Conservation (phyloP, 1,284 basidiomycete species). For the Cryptococcus maquisensis region DNA sequence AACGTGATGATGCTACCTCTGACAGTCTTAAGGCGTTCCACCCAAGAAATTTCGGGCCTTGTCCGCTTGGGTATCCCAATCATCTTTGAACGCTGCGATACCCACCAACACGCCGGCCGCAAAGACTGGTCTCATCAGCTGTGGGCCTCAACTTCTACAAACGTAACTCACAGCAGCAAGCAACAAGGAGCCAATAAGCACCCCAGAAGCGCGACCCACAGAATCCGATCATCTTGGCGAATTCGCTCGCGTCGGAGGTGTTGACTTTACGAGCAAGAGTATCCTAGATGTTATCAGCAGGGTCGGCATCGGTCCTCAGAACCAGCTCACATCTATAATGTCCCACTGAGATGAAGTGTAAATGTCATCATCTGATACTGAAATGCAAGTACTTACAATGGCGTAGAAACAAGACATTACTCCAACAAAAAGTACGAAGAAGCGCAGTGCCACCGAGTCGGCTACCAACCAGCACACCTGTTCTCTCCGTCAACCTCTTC, state of each 20-base stretch:
- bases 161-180: slow-evolving; percentile 56
- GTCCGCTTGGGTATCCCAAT: slow-evolving; percentile 33
- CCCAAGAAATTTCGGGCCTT: slow-evolving; percentile 41
- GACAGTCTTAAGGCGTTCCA: slow-evolving; percentile 18
- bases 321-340: slow-evolving; percentile 60
- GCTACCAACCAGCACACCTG: slow-evolving; percentile 77
- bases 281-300: slow-evolving; percentile 51
- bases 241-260: slow-evolving; percentile 83
- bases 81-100: slow-evolving; percentile 74
- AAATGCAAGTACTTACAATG: slow-evolving; percentile 28
- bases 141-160: not conserved
- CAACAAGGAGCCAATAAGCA: slow-evolving; percentile 80
- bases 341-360: slow-evolving; percentile 60
- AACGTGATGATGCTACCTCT: not conserved
- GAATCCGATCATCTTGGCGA: slow-evolving; percentile 76
- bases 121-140: slow-evolving; percentile 55
- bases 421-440: slow-evolving; percentile 85
- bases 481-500: not conserved
- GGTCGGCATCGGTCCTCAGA: not conserved
- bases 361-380: not conserved
- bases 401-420: slow-evolving; percentile 85
- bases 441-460: slow-evolving; percentile 55
- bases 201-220: slow-evolving; percentile 53
- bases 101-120: slow-evolving; percentile 76
- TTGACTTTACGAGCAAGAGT: slow-evolving; percentile 87